These are phyloP conservation scores for Oryza rufipogon DNA, from an alignment of 176 grass and related monocot species.

Conservation along the genomic window DNA sequence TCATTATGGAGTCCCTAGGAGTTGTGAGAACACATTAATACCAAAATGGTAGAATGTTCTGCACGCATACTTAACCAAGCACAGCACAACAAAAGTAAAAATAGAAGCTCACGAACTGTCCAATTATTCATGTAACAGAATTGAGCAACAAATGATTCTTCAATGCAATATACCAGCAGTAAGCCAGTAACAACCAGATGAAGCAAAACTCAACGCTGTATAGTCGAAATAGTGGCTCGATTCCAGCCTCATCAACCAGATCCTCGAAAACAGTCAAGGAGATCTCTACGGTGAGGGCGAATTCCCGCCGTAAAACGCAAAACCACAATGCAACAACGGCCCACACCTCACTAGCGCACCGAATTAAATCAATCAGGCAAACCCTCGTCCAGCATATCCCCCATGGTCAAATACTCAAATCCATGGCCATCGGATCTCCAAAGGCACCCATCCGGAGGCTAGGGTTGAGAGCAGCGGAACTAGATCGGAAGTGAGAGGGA, in stretches of 20 bases:
- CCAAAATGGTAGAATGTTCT: background rate
- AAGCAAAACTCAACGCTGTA: background rate
- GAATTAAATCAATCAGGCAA: conserved; percentile 16
- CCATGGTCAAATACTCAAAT: background rate
- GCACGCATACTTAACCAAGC: background rate
- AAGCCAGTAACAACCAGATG: background rate
- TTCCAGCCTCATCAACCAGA: conserved; percentile 11
- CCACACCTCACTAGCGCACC: background rate
- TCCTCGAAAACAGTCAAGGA: background rate
- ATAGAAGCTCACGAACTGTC: background rate
- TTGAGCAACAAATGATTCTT: background rate
- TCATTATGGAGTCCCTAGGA: background rate
- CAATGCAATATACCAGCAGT: background rate
- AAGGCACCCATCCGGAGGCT: background rate
- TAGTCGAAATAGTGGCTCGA: background rate
- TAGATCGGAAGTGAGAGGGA: conserved; percentile 2
- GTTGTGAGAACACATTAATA: background rate
- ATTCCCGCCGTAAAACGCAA: background rate
- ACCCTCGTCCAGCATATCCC: background rate
- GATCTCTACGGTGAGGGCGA: conserved; percentile 22
- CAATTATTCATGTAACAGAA: background rate
- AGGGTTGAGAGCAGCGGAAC: too few species aligned
- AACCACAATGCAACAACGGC: background rate
- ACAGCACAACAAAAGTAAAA: background rate
- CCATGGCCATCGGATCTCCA: background rate